Evolutionary conservation across 768 basidiomycete genomes (phyloP).

Genomic region (Erythrobasidium yunnanense): DNA sequence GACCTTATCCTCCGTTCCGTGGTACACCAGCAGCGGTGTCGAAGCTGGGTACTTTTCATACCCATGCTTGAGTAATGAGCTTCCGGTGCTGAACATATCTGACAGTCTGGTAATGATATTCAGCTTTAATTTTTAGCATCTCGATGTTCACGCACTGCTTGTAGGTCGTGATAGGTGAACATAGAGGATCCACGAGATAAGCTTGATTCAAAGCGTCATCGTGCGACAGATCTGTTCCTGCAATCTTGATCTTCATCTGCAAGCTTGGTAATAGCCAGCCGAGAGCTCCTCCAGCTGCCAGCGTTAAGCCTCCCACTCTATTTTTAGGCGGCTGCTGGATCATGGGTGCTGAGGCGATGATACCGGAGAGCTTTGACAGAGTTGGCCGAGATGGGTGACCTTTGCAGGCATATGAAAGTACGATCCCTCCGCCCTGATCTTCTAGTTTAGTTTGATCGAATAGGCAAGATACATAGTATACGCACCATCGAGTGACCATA

Average conservation of each 20-base stretch:
- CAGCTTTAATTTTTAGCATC: constrained; percentile 32
- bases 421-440: constrained; percentile 15
- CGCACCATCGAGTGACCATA: constrained; percentile 28
- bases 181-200: constrained; percentile 35
- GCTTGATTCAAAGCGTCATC: constrained; percentile 22
- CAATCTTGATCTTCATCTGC: constrained; percentile 16
- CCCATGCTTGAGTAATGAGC: constrained; percentile 5
- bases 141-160: constrained; percentile 7
- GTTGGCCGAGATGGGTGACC: neutral
- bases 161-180: constrained; percentile 30
- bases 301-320: neutral
- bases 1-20: constrained; percentile 33
- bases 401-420: constrained; percentile 2
- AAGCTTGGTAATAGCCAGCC: constrained; percentile 10
- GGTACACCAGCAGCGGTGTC: constrained; percentile 33
- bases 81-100: constrained; percentile 13
- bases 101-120: neutral
- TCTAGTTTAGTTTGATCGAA: neutral
- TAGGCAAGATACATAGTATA: neutral
- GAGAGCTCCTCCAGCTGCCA: constrained; percentile 8
- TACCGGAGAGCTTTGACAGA: constrained; percentile 4
- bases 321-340: constrained; percentile 1
- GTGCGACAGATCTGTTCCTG: constrained; percentile 16
- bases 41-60: constrained; percentile 27
- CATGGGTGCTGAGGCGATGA: constrained; percentile 19